Conservation (phyloP, 2,329 filamentous ascomycete genomes). For the Colletotrichum gigasporum region DNA sequence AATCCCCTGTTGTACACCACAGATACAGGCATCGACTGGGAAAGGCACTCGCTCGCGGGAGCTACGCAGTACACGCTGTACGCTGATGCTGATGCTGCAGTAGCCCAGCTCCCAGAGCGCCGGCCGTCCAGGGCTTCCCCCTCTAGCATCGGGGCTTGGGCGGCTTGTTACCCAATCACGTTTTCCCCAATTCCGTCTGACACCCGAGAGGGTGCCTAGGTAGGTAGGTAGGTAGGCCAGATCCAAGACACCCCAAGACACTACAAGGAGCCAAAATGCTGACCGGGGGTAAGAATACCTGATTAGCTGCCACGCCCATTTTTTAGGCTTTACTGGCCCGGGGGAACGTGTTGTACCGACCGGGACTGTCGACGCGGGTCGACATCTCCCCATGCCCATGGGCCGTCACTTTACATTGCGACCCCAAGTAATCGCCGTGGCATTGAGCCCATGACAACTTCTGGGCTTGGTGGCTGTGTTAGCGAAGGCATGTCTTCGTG, state of each 20-base stretch:
- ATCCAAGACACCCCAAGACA: slow-evolving; percentile 18
- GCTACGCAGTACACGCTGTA: background rate
- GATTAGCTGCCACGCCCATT: slow-evolving; percentile 17
- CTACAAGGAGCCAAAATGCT: slow-evolving; percentile 16
- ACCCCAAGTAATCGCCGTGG: background rate
- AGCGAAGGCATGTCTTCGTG: slow-evolving; percentile 9
- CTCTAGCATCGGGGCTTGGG: slow-evolving; percentile 1
- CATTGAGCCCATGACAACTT: slow-evolving; percentile 16
- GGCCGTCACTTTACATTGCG: background rate
- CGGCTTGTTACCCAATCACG: slow-evolving; percentile 9
- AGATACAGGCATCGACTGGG: too few species aligned
- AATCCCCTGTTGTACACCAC: background rate
- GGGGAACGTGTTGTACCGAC: slow-evolving; percentile 28
- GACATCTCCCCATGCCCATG: slow-evolving; percentile 4
- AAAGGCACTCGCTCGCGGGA: too few species aligned
- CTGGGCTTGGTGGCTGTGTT: slow-evolving; percentile 25
- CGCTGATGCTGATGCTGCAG: background rate
- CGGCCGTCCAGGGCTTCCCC: slow-evolving; percentile 1
- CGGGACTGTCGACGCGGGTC: slow-evolving; percentile 25
- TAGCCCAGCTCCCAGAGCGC: background rate
- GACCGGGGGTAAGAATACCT: slow-evolving; percentile 9
- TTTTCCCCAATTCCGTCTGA: slow-evolving; percentile 9
- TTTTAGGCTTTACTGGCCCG: slow-evolving; percentile 27
- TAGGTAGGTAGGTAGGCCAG: slow-evolving; percentile 4
- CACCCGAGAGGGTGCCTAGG: slow-evolving; percentile 2